phyloP scores from a whole-genome alignment of 495 filamentous ascomycete genomes.

The Bacidia gigantensis region DNA sequence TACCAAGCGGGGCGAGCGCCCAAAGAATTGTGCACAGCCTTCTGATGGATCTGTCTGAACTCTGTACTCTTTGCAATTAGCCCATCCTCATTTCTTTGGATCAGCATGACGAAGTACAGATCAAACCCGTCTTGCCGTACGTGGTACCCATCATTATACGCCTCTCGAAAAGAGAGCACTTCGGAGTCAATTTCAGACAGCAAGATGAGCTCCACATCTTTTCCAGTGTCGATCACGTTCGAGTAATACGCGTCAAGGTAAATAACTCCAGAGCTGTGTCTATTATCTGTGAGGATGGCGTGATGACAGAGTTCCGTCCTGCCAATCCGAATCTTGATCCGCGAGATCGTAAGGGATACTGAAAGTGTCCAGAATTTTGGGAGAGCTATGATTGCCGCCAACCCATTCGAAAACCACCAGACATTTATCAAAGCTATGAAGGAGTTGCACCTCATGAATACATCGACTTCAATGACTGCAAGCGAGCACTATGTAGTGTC shows the following conservation, averaged over 20 bases:
- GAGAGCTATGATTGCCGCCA: too few species aligned
- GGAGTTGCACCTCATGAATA: too few species aligned
- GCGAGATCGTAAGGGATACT: neutral
- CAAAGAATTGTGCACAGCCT: neutral
- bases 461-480: too few species aligned
- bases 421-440: too few species aligned
- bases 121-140: neutral
- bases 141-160: neutral
- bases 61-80: neutral
- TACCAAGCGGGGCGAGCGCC: neutral
- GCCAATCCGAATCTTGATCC: neutral
- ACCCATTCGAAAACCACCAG: too few species aligned
- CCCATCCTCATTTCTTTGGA: neutral
- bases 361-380: constrained; percentile 3
- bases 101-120: constrained; percentile 1
- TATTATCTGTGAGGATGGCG: neutral
- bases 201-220: neutral
- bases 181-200: neutral
- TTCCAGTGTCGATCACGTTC: neutral
- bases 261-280: neutral
- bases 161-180: neutral
- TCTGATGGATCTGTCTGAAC: neutral
- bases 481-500: too few species aligned
- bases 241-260: neutral
- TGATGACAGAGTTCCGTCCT: neutral